Conservation (phyloP, 2,329 filamentous ascomycete species). For the Arthrobotrys conoides region DNA sequence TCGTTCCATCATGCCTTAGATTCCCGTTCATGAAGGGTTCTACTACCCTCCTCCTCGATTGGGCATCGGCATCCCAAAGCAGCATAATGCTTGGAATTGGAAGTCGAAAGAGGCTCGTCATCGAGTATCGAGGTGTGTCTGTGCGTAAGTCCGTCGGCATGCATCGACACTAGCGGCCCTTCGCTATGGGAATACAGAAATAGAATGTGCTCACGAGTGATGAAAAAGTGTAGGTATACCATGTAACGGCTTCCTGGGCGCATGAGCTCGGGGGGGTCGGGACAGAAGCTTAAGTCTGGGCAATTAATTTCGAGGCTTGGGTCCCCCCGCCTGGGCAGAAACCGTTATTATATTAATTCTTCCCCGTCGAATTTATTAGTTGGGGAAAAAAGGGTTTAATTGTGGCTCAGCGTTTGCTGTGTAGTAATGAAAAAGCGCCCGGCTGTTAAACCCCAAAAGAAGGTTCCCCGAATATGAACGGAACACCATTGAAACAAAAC, state of each 20-base stretch:
- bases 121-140: neutral
- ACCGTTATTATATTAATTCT: neutral
- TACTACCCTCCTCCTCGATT: conserved; percentile 1
- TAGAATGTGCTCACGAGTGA: conserved; percentile 25
- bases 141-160: neutral
- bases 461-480: neutral
- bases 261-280: neutral
- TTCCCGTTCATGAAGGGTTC: neutral
- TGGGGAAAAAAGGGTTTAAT: neutral
- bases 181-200: neutral
- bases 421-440: neutral
- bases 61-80: neutral
- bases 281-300: too few species aligned
- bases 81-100: neutral
- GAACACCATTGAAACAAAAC: conserved; percentile 27
- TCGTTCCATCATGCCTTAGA: conserved; percentile 8
- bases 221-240: neutral
- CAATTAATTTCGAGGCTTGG: conserved; percentile 13
- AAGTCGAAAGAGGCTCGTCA: neutral
- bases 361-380: neutral
- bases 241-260: neutral
- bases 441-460: neutral
- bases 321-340: neutral
- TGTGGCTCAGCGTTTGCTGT: neutral
- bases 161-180: neutral